Evolutionary conservation across 768 basidiomycete species (phyloP).

Genomic region (Kwoniella europaea): DNA sequence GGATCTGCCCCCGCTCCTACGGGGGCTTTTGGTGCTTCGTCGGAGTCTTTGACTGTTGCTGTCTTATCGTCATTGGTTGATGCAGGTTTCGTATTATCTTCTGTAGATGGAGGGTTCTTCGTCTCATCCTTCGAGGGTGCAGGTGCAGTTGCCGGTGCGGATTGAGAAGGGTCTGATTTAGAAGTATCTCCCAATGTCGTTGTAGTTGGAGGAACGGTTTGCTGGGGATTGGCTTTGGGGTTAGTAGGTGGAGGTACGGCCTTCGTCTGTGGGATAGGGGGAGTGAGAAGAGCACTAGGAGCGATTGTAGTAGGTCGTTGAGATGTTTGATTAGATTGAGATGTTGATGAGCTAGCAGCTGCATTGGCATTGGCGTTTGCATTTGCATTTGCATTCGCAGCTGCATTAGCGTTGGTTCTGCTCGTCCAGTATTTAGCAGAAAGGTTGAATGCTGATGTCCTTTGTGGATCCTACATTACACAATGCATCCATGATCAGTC

Average conservation of each 20-base stretch:
- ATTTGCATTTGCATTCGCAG: not conserved
- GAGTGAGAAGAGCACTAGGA: slow-evolving; percentile 5
- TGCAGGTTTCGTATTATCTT: too few relatives aligned
- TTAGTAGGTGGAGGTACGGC: not conserved
- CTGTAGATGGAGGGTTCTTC: too few relatives aligned
- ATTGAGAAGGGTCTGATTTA: too few relatives aligned
- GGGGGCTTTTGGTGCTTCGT: not conserved
- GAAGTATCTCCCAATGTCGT: too few relatives aligned
- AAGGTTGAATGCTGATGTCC: slow-evolving; percentile 10
- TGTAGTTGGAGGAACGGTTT: too few relatives aligned
- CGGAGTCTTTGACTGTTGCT: slow-evolving; percentile 1
- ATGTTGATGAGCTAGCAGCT: slow-evolving; percentile 10
- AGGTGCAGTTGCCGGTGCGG: too few relatives aligned
- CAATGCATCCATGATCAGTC: not conserved
- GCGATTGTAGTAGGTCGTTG: slow-evolving; percentile 13
- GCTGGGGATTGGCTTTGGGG: not conserved
- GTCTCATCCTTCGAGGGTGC: too few relatives aligned
- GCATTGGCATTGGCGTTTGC: not conserved
- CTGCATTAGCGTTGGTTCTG: slow-evolving; percentile 7
- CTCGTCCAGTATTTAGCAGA: slow-evolving; percentile 21
- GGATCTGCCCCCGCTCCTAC: slow-evolving; percentile 2
- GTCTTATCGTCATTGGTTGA: not conserved
- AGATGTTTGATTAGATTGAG: not conserved
- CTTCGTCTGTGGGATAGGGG: slow-evolving; percentile 2
- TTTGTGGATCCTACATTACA: slow-evolving; percentile 10